Base-by-base conservation (phyloP, 1,139 yeast species). In the Taphrina communis region DNA sequence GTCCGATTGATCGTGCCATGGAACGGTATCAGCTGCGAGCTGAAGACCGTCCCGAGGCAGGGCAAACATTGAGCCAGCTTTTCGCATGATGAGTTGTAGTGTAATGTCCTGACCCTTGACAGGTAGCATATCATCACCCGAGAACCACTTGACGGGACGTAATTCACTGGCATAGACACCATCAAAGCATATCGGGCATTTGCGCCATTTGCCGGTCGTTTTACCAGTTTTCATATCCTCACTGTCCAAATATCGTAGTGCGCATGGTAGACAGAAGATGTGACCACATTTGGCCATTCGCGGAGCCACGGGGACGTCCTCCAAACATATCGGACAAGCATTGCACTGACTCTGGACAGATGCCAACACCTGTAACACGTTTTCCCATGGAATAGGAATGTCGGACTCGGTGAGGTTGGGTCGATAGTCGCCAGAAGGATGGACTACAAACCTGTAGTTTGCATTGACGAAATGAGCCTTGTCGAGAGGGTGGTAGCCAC, bases 281-380 rank as follows among this genome's bases (percentile, higher is more conserved):
- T 95, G 99, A 2, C 99, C 99, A 80, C 99, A 95, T 19, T 87
- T 84, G 42, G 92, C 86, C 98, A 95, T 95, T 69, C 98, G 81
- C 0, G 99, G 98, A 0, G 98, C 97, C 50, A 89, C 84, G 9
- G 94, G 89, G 25, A 87, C 88, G 68, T 90, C 96, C 42, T 88
- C 84, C 19, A 94, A 81, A 77, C 99, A 95, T 48, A 95, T 94
- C 0, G 99, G 98, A 76, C 99, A 95, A 38, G 83, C 85, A 69
- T 88, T 85, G n/a, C 71, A 58, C 66, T 74, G 76, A 12, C 70
- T 63, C 14, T 92, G 90, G 72, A 83, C 85, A 12, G 95, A 89
- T 0, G 86, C 88, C 25, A 91, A 77, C 3, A 94, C 90, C 67
- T 97, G 82, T 51, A 88, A 79, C 5, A 94, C 87, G 59, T 85